phyloP scores from a whole-genome alignment of 176 grass and related monocot species.

The Cenchrus americanus region DNA sequence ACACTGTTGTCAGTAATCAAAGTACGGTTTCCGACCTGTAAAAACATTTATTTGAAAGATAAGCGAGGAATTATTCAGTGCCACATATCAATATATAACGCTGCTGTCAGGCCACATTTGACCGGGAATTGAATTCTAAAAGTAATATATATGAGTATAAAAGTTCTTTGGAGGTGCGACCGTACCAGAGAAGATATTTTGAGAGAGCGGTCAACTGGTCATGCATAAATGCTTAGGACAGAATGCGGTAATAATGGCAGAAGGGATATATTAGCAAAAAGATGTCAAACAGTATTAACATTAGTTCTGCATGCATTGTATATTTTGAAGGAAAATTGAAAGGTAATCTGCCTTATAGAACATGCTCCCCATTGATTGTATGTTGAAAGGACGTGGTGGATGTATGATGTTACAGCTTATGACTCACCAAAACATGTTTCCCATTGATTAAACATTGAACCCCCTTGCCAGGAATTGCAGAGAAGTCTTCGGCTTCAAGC shows the following conservation, averaged over 20 bases:
- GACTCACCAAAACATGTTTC: conserved; percentile 82
- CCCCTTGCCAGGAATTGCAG: conserved; percentile 76
- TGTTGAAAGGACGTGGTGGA: not conserved
- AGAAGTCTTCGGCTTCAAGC: conserved; percentile 72
- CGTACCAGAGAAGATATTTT: conserved; percentile 1
- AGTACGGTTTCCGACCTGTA: conserved; percentile 74
- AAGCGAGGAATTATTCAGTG: conserved; percentile 29
- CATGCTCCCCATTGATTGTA: not conserved
- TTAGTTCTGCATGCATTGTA: not conserved
- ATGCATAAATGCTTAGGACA: conserved; percentile 3
- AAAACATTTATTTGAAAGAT: conserved; percentile 35
- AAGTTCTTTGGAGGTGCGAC: not conserved
- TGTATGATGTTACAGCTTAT: conserved; percentile 8
- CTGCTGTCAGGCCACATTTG: not conserved
- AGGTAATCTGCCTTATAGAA: not conserved
- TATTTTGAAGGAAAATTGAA: not conserved
- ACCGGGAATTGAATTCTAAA: not conserved
- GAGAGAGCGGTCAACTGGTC: not conserved
- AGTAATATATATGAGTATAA: not conserved
- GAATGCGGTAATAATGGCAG: not conserved
- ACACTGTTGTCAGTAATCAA: conserved; percentile 73
- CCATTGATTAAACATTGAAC: conserved; percentile 70
- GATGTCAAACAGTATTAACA: not conserved
- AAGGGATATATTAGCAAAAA: not conserved
- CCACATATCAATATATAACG: not conserved